Base-by-base conservation (phyloP, 2,329 filamentous ascomycete genomes). In the Colletotrichum spinosum region DNA sequence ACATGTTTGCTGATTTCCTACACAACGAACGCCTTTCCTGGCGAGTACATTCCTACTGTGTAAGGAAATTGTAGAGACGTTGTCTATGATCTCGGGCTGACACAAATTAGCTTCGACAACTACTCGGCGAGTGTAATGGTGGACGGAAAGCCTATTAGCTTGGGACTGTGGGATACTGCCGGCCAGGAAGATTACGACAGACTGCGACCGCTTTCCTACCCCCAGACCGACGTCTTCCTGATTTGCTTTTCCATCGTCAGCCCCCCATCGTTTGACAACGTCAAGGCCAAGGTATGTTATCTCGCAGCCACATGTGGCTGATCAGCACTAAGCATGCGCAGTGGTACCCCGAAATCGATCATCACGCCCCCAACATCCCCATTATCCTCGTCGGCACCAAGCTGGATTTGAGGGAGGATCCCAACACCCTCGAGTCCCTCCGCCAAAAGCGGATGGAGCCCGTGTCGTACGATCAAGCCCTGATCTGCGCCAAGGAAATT, bases 61-160 rank as follows among this genome's bases (percentile, higher is more conserved):
- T 96, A 83, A 80, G 91, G 85, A 54, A 6, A 8, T 6, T 12
- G 3, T 6, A 9, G 7, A 49, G 17, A 12, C 13, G 7, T 25
- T 17, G 6, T 17, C 25, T 17, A 15, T 15, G 44, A 38, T 17
- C 11, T 38, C 17, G 15, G 9, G 52, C 65, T 66, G 35, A 55
- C 53, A 37, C 44, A 50, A 41, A 46, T 33, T 72, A 97, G 94
- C 69, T 98, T 98, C 81, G 95, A 98, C 79, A 99, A 99, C 84
- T 98, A 98, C 85, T 97, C 95, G 42, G 96, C 96, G 70, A 97
- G 94, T 84, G 96, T 99, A 60, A 97, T 97, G 93, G 96, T 98
- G 61, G 96, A 98, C 84, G 94, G 94, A 74, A 97, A 97, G 84
- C 95, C 95, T 67, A 97, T 98, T 82, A 97, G 94, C 80, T 82